Evolutionary conservation across 495 filamentous ascomycete genomes (phyloP).

Genomic region (Tuber aestivum): DNA sequence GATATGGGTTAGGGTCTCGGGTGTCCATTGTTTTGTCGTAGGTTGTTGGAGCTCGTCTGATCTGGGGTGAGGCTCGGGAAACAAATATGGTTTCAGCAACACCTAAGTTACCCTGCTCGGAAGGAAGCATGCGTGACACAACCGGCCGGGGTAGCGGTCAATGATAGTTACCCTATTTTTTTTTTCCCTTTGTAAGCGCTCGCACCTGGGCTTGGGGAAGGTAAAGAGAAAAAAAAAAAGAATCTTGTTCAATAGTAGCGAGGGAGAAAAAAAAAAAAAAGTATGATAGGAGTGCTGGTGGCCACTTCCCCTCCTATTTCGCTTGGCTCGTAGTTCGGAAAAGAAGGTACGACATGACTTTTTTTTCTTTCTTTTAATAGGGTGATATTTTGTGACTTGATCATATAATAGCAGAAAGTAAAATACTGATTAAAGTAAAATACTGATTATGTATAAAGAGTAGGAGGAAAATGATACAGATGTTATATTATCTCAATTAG

Average conservation of each 20-base stretch:
- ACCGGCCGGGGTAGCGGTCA: neutral
- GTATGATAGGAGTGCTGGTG: too few relatives aligned
- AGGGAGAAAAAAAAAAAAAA: too few relatives aligned
- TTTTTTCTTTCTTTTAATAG: too few relatives aligned
- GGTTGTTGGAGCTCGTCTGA: neutral
- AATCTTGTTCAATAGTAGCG: neutral
- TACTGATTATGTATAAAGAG: too few relatives aligned
- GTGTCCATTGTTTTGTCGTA: neutral
- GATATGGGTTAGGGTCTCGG: neutral
- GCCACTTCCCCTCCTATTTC: too few relatives aligned
- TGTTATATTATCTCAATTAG: too few relatives aligned
- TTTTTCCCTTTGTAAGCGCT: neutral
- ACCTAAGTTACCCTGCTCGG: neutral
- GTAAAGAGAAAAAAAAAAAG: neutral
- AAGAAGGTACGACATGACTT: too few relatives aligned
- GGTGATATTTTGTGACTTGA: too few relatives aligned
- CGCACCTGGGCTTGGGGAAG: neutral
- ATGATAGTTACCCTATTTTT: neutral
- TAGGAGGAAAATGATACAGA: too few relatives aligned
- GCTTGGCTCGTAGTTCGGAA: too few relatives aligned
- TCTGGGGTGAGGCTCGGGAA: neutral
- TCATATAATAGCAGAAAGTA: too few relatives aligned
- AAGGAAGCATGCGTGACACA: neutral
- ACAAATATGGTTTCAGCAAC: neutral
- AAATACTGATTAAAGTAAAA: too few relatives aligned